Conservation (phyloP, 2,329 filamentous ascomycete genomes). For the Grosmannia huntii region DNA sequence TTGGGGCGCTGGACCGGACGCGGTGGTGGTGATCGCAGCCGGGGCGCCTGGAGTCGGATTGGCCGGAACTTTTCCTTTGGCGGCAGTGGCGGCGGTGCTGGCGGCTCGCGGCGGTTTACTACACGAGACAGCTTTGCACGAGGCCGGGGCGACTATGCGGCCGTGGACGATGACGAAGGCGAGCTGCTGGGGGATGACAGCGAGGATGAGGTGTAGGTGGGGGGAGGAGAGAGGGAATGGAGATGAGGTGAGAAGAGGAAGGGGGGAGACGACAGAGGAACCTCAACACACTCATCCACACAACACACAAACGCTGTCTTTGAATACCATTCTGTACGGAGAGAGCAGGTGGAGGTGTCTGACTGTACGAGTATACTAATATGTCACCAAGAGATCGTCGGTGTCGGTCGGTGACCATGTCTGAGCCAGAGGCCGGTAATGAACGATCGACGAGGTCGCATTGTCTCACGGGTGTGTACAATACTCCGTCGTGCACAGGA, state of each 20-base stretch:
- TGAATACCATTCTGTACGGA: background rate
- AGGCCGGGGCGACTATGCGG: slow-evolving; percentile 73
- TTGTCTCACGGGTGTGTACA: no score
- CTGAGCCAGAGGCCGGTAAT: no score
- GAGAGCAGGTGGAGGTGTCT: background rate
- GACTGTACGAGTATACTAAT: background rate
- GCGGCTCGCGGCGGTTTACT: slow-evolving; percentile 59
- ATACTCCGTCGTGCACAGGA: no score
- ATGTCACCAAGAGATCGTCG: no score
- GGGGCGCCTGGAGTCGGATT: slow-evolving; percentile 35
- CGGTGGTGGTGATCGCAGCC: slow-evolving; percentile 28
- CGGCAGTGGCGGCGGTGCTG: slow-evolving; percentile 30
- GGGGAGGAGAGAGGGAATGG: background rate
- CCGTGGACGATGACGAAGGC: slow-evolving; percentile 87
- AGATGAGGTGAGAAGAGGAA: slow-evolving; percentile 53
- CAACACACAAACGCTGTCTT: background rate
- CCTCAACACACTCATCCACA: background rate
- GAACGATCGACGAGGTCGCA: no score
- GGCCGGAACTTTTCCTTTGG: slow-evolving; percentile 8
- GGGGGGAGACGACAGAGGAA: background rate
- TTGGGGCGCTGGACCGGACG: slow-evolving; percentile 28
- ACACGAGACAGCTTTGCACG: slow-evolving; percentile 82
- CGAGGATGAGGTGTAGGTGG: slow-evolving; percentile 61
- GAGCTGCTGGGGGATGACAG: slow-evolving; percentile 88
- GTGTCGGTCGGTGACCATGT: no score